Percentiles rank a stretch among this genome's conserved stretches.
Evolutionary conservation across 2,329 filamentous ascomycete species (phyloP).

Genomic region (Emericellopsis cladophorae): DNA sequence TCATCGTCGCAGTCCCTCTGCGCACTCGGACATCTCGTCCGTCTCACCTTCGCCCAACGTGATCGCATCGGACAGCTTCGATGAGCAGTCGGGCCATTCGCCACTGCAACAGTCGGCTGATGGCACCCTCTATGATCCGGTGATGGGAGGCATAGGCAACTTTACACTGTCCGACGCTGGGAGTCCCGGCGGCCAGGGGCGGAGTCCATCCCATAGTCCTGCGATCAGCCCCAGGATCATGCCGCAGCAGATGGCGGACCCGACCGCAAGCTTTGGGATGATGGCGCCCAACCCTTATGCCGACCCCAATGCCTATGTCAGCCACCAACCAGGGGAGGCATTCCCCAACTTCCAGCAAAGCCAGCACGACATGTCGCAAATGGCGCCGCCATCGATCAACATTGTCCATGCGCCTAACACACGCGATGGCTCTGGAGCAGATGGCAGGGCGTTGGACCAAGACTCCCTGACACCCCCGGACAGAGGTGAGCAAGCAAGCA

Average conservation of each 20-base stretch:
- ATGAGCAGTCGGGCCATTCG: constrained; percentile 60
- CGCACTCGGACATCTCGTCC: constrained; percentile 83
- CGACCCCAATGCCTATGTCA: constrained; percentile 12
- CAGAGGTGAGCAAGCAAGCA: constrained; percentile 33
- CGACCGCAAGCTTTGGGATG: constrained; percentile 35
- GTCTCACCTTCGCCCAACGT: constrained; percentile 75
- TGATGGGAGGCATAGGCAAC: constrained; percentile 55
- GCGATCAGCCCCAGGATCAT: constrained; percentile 51
- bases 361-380: constrained; percentile 55
- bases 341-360: constrained; percentile 38
- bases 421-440: constrained; percentile 20
- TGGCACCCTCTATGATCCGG: constrained; percentile 60
- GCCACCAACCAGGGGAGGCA: constrained; percentile 28
- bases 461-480: constrained; percentile 79
- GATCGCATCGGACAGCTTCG: constrained; percentile 66
- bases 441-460: constrained; percentile 52
- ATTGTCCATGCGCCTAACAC: constrained; percentile 80
- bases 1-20: constrained; percentile 80
- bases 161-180: constrained; percentile 72
- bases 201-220: constrained; percentile 67
- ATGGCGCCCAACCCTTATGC: constrained; percentile 27
- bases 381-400: constrained; percentile 89
- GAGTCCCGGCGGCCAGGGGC: constrained; percentile 55
- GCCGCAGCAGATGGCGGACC: constrained; percentile 42
- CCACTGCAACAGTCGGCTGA: constrained; percentile 70